Base-by-base conservation (phyloP, 148 eudicot genomes). In the Rhododendron vialii region DNA sequence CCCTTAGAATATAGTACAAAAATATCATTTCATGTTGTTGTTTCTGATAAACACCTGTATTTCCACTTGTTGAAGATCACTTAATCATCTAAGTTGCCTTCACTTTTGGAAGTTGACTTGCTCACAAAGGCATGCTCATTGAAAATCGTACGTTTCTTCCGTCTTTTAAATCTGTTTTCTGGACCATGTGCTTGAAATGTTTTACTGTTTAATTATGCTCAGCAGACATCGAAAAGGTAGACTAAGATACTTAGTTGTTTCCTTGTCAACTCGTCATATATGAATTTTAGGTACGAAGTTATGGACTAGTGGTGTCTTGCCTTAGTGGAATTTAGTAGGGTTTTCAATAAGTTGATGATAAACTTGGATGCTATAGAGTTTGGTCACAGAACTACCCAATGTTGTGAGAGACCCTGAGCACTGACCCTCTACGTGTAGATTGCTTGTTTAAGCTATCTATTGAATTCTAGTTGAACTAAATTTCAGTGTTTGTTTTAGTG, bases 101-200 rank as follows among this genome's bases (percentile, higher is more conserved):
- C 71, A 35, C 69, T 57, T 59, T 82, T 82, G 43, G 7, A 35
- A 57, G 71, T 38, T 59, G 84, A 82, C 84, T 82, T 5, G 71
- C 48, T 18, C 36, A 80, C 65, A 78, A 78, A 78, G 13, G 28
- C 84, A 22, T 59, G 73, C 71, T 82, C 48, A 10, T 57, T 35
- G 15, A 35, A 20, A 8, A 59, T 13, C 38, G 9, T 3, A 35
- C 20, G 2, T 80, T 36, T 26, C 43, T 36, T 47, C 55, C 4
- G 8, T 18, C 35, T 61, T 61, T 13, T 26, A 53, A 17, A 35
- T 59, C 43, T 53, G 3, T 69, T 75, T 33, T 59, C 22, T 6
- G 65, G 41, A 4, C n/a, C 79, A 75, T 22, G n/a, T 75, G 48
- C 79, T 75, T 36, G 41, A 38, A 75, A 35, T 38, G 45, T 75